Evolutionary conservation across 2,329 filamentous ascomycete species (phyloP).

Genomic region (Byssoonygena ceratinophila): DNA sequence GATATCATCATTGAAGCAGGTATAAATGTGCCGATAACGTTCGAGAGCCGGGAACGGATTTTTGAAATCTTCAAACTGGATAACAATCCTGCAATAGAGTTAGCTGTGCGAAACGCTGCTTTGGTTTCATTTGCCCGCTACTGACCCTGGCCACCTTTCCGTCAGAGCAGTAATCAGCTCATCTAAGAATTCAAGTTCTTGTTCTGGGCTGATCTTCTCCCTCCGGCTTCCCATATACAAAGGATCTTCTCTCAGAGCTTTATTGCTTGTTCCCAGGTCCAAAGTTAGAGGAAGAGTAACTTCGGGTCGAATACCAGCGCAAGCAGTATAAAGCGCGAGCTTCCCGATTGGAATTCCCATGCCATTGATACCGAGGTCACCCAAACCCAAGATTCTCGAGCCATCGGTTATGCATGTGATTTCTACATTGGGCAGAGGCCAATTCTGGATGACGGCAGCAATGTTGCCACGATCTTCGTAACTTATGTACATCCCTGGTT

Average conservation of each 20-base stretch:
- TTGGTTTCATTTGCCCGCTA: not conserved
- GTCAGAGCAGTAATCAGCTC: slow-evolving; percentile 90
- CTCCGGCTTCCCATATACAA: slow-evolving; percentile 84
- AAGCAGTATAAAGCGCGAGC: slow-evolving; percentile 85
- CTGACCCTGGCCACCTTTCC: slow-evolving; percentile 60
- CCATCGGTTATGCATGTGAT: slow-evolving; percentile 97
- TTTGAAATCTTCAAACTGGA: slow-evolving; percentile 98
- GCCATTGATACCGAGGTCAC: slow-evolving; percentile 91
- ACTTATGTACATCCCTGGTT: slow-evolving; percentile 70
- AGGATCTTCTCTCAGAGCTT: slow-evolving; percentile 60
- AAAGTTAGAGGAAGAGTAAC: slow-evolving; percentile 52
- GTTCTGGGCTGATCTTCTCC: slow-evolving; percentile 63
- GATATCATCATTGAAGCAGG: slow-evolving; percentile 98
- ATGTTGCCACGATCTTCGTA: slow-evolving; percentile 90
- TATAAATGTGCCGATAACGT: slow-evolving; percentile 77
- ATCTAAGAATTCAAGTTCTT: slow-evolving; percentile 87
- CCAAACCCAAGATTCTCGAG: slow-evolving; percentile 79
- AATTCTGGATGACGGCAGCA: slow-evolving; percentile 78
- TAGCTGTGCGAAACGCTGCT: slow-evolving; percentile 40
- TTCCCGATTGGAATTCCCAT: slow-evolving; percentile 98
- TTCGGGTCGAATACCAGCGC: slow-evolving; percentile 82
- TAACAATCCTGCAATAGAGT: slow-evolving; percentile 47
- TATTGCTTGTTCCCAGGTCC: slow-evolving; percentile 55
- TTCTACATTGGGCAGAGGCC: slow-evolving; percentile 79
- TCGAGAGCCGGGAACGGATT: slow-evolving; percentile 91